These are phyloP conservation scores for Auriscalpium orientale DNA, from an alignment of 768 basidiomycete species.

Conservation along the genomic window DNA sequence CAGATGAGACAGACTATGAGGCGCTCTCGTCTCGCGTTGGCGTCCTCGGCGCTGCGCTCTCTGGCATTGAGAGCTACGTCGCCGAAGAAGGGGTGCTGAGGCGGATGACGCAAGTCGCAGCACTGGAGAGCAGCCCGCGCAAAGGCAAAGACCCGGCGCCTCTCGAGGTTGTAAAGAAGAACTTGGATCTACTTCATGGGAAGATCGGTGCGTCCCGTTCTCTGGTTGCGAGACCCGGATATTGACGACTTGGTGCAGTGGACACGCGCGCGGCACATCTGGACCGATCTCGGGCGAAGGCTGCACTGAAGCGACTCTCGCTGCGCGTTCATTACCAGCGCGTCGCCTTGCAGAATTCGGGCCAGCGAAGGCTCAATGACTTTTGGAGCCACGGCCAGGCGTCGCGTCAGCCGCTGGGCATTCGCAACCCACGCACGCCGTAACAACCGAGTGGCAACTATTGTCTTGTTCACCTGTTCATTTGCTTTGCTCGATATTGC, in stretches of 20 bases:
- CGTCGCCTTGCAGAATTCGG: constrained; percentile 22
- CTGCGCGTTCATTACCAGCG: constrained; percentile 62
- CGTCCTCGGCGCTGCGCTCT: constrained; percentile 52
- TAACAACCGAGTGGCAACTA: too few species aligned
- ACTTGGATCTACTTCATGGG: constrained; percentile 47
- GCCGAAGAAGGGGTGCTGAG: constrained; percentile 30
- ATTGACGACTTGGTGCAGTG: constrained; percentile 28
- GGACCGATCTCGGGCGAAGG: constrained; percentile 70
- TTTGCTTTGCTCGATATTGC: too few species aligned
- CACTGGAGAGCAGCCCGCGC: constrained; percentile 17
- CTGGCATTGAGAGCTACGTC: constrained; percentile 52
- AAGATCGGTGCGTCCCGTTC: constrained; percentile 46
- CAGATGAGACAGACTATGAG: constrained; percentile 43
- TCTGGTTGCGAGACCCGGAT: background rate
- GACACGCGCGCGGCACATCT: constrained; percentile 71
- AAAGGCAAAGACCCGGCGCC: constrained; percentile 30
- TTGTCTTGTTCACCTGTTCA: too few species aligned
- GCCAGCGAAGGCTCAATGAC: constrained; percentile 4
- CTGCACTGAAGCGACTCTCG: constrained; percentile 53
- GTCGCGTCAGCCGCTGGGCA: too few species aligned
- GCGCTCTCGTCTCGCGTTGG: constrained; percentile 46
- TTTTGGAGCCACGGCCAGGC: constrained; percentile 4
- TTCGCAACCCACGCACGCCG: too few species aligned
- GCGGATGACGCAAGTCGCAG: background rate
- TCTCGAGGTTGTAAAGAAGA: constrained; percentile 40